A percentile compares a stretch with the other conserved stretches of the same genome.
Evolutionary conservation across 2,329 filamentous ascomycete species (phyloP).

Genomic region (Colletotrichum sp.): DNA sequence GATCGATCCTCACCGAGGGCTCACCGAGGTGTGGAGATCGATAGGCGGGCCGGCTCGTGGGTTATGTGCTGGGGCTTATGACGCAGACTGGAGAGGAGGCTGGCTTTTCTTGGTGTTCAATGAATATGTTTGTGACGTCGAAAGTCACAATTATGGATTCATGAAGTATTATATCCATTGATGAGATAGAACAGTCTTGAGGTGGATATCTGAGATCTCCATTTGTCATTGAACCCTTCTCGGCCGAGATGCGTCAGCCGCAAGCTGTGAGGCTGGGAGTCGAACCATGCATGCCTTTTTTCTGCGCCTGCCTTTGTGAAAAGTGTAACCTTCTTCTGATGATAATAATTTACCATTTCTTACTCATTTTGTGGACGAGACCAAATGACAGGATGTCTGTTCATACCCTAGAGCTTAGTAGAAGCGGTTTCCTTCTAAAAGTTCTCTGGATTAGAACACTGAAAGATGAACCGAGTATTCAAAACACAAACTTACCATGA

Average conservation of each 20-base stretch:
- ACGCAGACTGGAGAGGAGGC: neutral
- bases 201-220: neutral
- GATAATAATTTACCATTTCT: accelerated
- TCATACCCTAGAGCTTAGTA: accelerated
- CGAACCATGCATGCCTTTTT: neutral
- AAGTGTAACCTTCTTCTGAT: neutral
- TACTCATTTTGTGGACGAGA: neutral
- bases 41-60: neutral
- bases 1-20: neutral
- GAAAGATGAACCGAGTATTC: accelerated
- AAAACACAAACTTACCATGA: accelerated
- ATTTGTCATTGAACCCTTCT: neutral
- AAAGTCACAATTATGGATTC: neutral
- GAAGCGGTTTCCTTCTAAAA: accelerated
- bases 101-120: neutral
- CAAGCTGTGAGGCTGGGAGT: neutral
- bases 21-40: neutral
- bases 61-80: neutral
- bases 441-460: neutral
- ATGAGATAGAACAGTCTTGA: neutral
- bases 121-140: accelerated
- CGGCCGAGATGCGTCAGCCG: neutral
- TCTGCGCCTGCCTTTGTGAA: neutral
- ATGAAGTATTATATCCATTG: neutral
- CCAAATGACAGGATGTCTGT: neutral